A percentile compares a stretch with the other conserved stretches of the same genome.
These are phyloP conservation scores for Dendrobium nobile DNA, from an alignment of 106 monocot genomes.

Conservation along the genomic window DNA sequence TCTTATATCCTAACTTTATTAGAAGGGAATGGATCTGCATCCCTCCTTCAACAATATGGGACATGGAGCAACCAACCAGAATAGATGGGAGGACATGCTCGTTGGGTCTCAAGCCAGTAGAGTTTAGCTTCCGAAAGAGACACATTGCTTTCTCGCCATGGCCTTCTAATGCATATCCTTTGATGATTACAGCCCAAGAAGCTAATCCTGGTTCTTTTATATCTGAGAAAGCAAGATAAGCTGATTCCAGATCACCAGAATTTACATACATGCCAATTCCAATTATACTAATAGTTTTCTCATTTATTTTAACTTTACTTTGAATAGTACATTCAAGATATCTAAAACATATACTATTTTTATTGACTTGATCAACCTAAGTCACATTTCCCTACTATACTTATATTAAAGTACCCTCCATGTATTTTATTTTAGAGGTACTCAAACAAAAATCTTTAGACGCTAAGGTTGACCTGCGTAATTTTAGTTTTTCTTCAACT, in stretches of 20 bases:
- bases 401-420: too few relatives aligned
- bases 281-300: too few relatives aligned
- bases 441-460: too few relatives aligned
- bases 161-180: conserved; percentile 14
- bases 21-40: conserved; percentile 18
- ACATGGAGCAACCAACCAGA: conserved; percentile 14
- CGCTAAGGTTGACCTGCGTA: too few relatives aligned
- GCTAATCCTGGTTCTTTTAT: conserved; percentile 14
- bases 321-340: too few relatives aligned
- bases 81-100: conserved; percentile 14
- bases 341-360: too few relatives aligned
- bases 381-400: too few relatives aligned
- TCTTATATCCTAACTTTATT: conserved; percentile 14
- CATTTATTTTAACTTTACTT: too few relatives aligned
- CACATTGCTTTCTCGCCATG: conserved; percentile 15
- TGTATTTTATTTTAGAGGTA: too few relatives aligned
- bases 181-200: conserved; percentile 27
- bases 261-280: conserved; percentile 15
- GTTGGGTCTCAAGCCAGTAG: conserved; percentile 1
- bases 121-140: conserved; percentile 14
- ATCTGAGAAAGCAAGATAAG: conserved; percentile 10
- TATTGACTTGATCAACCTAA: too few relatives aligned
- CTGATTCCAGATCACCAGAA: conserved; percentile 11
- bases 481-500: too few relatives aligned
- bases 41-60: conserved; percentile 3